phyloP scores from a whole-genome alignment of 1,284 basidiomycete species.

The Puccinia coronata region DNA sequence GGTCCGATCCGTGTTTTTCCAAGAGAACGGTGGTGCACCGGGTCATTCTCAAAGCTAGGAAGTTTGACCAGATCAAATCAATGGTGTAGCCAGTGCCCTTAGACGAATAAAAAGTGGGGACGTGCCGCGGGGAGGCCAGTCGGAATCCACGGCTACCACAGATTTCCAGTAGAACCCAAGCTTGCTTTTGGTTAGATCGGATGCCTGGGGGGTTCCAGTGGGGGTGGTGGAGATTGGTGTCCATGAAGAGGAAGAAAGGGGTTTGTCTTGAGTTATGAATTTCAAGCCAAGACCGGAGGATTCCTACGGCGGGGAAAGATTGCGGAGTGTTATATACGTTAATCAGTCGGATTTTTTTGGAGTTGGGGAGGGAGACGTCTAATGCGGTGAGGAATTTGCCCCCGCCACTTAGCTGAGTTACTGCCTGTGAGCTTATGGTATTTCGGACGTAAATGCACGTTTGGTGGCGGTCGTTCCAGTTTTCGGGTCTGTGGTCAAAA shows the following conservation, averaged over 20 bases:
- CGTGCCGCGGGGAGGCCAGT: neutral
- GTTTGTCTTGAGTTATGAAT: too few species aligned
- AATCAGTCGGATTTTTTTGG: too few species aligned
- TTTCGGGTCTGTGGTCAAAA: too few species aligned
- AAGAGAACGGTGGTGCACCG: neutral
- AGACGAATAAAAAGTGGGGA: neutral
- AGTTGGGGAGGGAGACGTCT: too few species aligned
- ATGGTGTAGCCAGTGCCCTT: neutral
- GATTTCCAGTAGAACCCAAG: neutral
- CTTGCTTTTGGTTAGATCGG: neutral
- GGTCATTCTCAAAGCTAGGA: neutral
- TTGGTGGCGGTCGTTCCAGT: too few species aligned
- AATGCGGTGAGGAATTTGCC: too few species aligned
- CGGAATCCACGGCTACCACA: neutral
- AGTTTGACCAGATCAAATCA: conserved; percentile 12
- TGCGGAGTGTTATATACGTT: too few species aligned
- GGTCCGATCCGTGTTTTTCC: neutral
- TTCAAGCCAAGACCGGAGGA: too few species aligned
- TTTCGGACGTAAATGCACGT: too few species aligned
- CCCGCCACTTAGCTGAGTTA: too few species aligned
- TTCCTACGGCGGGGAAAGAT: too few species aligned
- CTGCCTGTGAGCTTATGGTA: too few species aligned
- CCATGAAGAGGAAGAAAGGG: neutral
- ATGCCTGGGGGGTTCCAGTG: conserved; percentile 12
- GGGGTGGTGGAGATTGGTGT: neutral